Base-by-base conservation (phyloP, 140 eudicot genomes). In the Bidens hawaiensis region DNA sequence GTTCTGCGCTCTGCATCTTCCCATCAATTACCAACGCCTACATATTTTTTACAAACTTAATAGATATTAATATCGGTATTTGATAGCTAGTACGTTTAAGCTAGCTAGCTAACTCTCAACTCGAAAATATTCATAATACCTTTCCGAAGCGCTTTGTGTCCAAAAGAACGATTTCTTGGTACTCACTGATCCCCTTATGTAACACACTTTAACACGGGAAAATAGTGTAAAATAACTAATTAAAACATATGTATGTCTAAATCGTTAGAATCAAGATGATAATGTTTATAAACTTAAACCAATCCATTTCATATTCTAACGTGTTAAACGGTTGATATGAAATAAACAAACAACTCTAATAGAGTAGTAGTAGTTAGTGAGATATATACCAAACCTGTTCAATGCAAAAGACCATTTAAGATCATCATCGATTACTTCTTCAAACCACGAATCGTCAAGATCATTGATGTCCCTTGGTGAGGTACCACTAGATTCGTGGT, bases 1-100 rank as follows among this genome's bases (percentile, higher is more conserved):
- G 77, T 84, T 88, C 96, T 69, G 96, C 90, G 55, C 96, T 88
- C 47, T 88, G 96, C 76, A 88, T 87, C 87, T 88, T 88, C 42
- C 96, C 96, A 73, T 88, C 96, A 51, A 88, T 84, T 11, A 88
- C 83, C 53, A 88, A 70, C 34, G 90, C 94, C 94, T 88, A 74
- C 47, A 68, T 10, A 25, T 38, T n/a, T n/a, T n/a, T n/a, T 41
- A 22, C 47, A 64, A 11, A 71, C 10, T n/a, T n/a, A n/a, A n/a
- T n/a, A n/a, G n/a, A n/a, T n/a, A n/a, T n/a, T n/a, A n/a, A n/a
- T n/a, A n/a, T n/a, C n/a, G n/a, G n/a, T n/a, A n/a, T n/a, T n/a
- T n/a, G n/a, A n/a, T n/a, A n/a, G n/a, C n/a, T n/a, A n/a, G n/a
- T n/a, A n/a, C n/a, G n/a, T n/a, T n/a, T n/a, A n/a, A n/a, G n/a